phyloP scores from a whole-genome alignment of 352 stramenopile species.

The Globisporangium acanthophoron region DNA sequence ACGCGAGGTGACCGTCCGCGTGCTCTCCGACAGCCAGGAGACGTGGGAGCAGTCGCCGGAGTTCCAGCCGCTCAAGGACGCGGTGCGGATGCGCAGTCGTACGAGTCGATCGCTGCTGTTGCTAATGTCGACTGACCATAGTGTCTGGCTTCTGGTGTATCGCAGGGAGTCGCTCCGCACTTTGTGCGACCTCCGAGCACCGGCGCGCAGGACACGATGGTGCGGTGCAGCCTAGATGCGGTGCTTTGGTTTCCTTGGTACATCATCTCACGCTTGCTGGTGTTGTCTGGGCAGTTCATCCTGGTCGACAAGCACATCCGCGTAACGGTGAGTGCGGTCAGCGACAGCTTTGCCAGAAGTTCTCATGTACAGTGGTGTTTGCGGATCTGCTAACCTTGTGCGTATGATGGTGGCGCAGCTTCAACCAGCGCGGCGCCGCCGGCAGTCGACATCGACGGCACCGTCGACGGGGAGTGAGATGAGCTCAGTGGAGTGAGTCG shows the following conservation, averaged over 20 bases:
- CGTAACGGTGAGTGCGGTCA: conserved; percentile 1
- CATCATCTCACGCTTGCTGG: background rate
- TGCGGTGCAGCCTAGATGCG: background rate
- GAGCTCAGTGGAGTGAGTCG: background rate
- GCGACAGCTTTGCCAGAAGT: background rate
- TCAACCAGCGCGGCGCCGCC: conserved; percentile 3
- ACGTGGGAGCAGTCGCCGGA: conserved; percentile 2
- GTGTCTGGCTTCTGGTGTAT: background rate
- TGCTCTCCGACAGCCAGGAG: conserved; percentile 6
- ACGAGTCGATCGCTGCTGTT: background rate
- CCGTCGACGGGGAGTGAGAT: background rate
- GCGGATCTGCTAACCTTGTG: background rate
- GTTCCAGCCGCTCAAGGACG: conserved; percentile 10
- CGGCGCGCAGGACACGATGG: conserved; percentile 3
- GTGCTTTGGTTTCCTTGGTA: background rate
- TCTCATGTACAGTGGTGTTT: background rate
- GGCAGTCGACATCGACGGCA: background rate
- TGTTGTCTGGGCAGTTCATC: background rate
- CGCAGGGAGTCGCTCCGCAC: conserved; percentile 4
- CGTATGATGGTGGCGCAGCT: background rate
- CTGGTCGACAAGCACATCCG: conserved; percentile 9
- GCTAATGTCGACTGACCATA: background rate
- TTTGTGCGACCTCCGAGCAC: conserved; percentile 1
- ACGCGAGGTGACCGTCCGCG: conserved; percentile 4
- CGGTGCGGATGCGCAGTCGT: background rate